A percentile compares a stretch with the other conserved stretches of the same genome.
Conservation (phyloP, 2,329 filamentous ascomycete genomes). For the Juglanconis juglandina region DNA sequence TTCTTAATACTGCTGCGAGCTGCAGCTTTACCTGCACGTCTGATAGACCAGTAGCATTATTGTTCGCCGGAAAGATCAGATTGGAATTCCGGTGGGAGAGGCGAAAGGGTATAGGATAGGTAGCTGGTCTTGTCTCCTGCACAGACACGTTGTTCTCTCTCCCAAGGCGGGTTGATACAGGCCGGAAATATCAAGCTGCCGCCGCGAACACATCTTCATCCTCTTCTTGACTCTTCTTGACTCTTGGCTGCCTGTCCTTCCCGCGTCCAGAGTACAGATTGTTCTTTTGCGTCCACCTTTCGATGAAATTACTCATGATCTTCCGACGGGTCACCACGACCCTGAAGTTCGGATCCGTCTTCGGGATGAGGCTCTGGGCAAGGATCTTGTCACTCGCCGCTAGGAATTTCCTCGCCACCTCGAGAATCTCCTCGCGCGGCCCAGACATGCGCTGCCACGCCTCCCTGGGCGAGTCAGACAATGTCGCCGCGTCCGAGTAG, state of each 20-base stretch:
- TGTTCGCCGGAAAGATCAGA: background rate
- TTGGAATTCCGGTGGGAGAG: background rate
- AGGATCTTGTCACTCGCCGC: constrained; percentile 17
- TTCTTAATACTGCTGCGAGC: background rate
- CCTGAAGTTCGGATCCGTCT: constrained; percentile 1
- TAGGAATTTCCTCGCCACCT: constrained; percentile 11
- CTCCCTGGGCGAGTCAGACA: constrained; percentile 22
- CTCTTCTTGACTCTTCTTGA: background rate
- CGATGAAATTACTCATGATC: constrained; percentile 6
- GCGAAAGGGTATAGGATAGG: background rate
- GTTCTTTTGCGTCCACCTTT: background rate
- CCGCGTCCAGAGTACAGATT: background rate
- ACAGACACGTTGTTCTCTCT: constrained; percentile 2
- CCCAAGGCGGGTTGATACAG: background rate
- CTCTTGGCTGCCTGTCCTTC: background rate
- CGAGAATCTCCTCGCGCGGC: constrained; percentile 6
- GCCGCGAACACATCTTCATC: background rate
- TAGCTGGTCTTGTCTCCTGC: background rate
- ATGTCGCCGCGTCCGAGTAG: constrained; percentile 27
- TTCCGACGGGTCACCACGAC: constrained; percentile 8
- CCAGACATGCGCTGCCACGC: constrained; percentile 21
- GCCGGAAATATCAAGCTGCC: background rate
- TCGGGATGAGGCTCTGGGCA: constrained; percentile 10
- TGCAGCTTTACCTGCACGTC: too few relatives aligned
- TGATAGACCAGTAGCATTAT: background rate